Percentiles rank a stretch among this genome's conserved stretches.
These are phyloP conservation scores for Tubosaeta sp. DNA, from an alignment of 768 basidiomycete species.

Conservation along the genomic window DNA sequence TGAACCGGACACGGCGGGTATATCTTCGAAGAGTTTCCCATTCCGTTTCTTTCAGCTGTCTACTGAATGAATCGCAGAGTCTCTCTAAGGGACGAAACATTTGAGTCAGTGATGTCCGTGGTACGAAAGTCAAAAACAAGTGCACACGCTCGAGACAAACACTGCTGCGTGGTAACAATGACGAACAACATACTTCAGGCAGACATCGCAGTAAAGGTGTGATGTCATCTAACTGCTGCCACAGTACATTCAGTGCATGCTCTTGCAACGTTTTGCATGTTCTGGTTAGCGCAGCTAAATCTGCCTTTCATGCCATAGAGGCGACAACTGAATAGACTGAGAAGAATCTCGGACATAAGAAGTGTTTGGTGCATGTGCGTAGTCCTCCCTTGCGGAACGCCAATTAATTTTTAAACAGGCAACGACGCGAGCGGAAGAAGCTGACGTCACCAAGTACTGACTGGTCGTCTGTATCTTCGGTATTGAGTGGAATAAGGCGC, in stretches of 20 bases:
- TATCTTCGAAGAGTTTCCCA: not conserved
- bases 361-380: not conserved
- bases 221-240: not conserved
- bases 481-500: too few relatives aligned
- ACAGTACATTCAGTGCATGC: not conserved
- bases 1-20: not conserved
- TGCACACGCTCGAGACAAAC: not conserved
- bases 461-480: too few relatives aligned
- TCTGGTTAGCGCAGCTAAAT: not conserved
- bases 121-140: not conserved
- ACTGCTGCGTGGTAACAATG: too few relatives aligned
- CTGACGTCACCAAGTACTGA: too few relatives aligned
- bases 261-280: conserved; percentile 1
- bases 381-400: too few relatives aligned
- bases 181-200: not conserved
- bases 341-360: not conserved
- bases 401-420: too few relatives aligned
- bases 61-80: not conserved
- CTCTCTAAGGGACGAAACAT: not conserved
- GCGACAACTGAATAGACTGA: not conserved
- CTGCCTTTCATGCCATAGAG: too few relatives aligned
- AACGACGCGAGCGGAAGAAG: too few relatives aligned
- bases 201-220: not conserved
- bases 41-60: not conserved
- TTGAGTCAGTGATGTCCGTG: not conserved